A percentile compares a stretch with the other conserved stretches of the same genome.
phyloP scores from a whole-genome alignment of 2,329 filamentous ascomycete species.

The Cordyceps cicadae region DNA sequence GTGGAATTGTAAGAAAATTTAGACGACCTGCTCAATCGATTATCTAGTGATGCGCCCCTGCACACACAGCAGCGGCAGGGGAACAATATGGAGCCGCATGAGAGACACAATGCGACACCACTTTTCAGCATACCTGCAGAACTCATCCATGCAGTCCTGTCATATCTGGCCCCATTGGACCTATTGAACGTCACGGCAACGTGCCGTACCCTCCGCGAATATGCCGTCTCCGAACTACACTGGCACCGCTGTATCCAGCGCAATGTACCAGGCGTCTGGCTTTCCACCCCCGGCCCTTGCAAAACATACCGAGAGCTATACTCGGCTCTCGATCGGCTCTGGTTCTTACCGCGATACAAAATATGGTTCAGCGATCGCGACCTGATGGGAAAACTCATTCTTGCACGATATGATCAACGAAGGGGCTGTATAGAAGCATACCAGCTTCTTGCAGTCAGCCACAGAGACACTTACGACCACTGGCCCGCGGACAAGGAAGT shows the following conservation, averaged over 20 bases:
- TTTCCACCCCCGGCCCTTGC: slow-evolving; percentile 51
- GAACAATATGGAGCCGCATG: slow-evolving; percentile 3
- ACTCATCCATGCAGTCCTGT: slow-evolving; percentile 63
- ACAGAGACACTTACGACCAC: slow-evolving; percentile 43
- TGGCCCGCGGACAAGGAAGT: slow-evolving; percentile 61
- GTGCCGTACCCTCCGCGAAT: slow-evolving; percentile 51
- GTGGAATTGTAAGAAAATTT: not conserved
- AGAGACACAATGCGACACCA: slow-evolving; percentile 11
- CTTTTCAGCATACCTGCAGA: slow-evolving; percentile 62
- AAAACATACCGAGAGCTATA: slow-evolving; percentile 64
- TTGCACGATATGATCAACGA: slow-evolving; percentile 67
- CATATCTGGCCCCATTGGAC: slow-evolving; percentile 55
- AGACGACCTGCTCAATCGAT: slow-evolving; percentile 10
- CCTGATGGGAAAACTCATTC: slow-evolving; percentile 64
- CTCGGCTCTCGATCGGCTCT: slow-evolving; percentile 65
- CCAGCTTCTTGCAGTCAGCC: slow-evolving; percentile 59
- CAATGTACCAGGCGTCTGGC: slow-evolving; percentile 49
- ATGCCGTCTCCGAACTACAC: slow-evolving; percentile 56
- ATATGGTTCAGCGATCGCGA: slow-evolving; percentile 78
- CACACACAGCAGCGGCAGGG: not conserved
- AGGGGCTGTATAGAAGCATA: slow-evolving; percentile 74
- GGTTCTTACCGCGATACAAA: slow-evolving; percentile 74
- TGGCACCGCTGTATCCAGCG: slow-evolving; percentile 65
- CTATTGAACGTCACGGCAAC: slow-evolving; percentile 52
- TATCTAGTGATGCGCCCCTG: slow-evolving; percentile 3